These are phyloP conservation scores for Pyrenophora seminiperda DNA, from an alignment of 2,329 filamentous ascomycete genomes.

Conservation along the genomic window DNA sequence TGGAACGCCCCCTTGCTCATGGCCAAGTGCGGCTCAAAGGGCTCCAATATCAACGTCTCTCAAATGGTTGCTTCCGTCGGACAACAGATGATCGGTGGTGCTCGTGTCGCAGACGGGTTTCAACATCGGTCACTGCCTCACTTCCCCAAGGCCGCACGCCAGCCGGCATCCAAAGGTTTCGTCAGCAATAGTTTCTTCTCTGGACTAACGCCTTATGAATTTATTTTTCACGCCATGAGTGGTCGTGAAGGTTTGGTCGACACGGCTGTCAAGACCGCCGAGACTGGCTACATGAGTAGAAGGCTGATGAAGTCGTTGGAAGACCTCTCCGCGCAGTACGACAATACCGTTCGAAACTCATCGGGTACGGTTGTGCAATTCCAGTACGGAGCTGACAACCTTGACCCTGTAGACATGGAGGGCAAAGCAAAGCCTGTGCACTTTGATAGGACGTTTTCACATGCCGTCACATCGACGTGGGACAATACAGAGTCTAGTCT, in stretches of 20 bases:
- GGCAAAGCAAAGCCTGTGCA: conserved; percentile 89
- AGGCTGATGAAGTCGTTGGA: conserved; percentile 97
- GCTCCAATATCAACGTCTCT: conserved; percentile 95
- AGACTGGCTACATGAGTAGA: conserved; percentile 99
- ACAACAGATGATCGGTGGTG: conserved; percentile 94
- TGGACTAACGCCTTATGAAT: conserved; percentile 86
- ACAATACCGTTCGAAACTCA: conserved; percentile 92
- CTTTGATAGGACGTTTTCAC: conserved; percentile 88
- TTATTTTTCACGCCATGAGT: conserved; percentile 97
- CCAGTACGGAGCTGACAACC: conserved; percentile 92
- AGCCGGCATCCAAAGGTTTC: conserved; percentile 95
- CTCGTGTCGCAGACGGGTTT: conserved; percentile 93
- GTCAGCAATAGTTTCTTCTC: conserved; percentile 97
- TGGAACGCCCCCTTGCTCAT: conserved; percentile 95
- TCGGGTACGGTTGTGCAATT: conserved; percentile 91
- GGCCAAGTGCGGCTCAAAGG: conserved; percentile 96
- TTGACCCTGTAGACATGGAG: conserved; percentile 98
- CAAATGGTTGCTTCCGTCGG: conserved; percentile 98
- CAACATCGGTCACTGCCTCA: conserved; percentile 94
- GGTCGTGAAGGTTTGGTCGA: conserved; percentile 98
- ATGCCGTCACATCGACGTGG: conserved; percentile 76
- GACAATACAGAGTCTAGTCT: conserved; percentile 76
- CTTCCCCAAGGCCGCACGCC: conserved; percentile 89
- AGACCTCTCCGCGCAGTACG: conserved; percentile 90
- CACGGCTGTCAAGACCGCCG: conserved; percentile 97